Conservation (phyloP, 2,329 filamentous ascomycete species). For the Cordyceps sp. region DNA sequence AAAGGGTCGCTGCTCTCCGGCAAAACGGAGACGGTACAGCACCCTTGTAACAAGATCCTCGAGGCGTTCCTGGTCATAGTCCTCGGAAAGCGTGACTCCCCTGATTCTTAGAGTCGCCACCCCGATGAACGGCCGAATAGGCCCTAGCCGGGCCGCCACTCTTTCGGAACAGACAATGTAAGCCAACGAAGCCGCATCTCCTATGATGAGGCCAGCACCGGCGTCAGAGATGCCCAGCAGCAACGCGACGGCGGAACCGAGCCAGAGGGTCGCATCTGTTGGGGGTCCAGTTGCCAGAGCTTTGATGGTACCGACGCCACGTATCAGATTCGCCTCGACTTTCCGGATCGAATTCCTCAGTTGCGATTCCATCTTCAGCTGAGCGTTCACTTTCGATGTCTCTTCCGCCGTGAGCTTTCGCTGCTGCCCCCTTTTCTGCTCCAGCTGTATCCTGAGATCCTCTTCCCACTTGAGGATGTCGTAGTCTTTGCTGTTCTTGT, state of each 20-base stretch:
- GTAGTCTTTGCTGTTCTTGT: slow-evolving; percentile 90
- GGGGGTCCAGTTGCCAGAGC: slow-evolving; percentile 73
- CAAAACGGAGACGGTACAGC: slow-evolving; percentile 76
- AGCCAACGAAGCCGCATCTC: slow-evolving; percentile 58
- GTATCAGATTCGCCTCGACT: slow-evolving; percentile 54
- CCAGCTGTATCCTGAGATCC: slow-evolving; percentile 71
- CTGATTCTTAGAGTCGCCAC: slow-evolving; percentile 71
- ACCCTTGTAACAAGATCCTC: slow-evolving; percentile 75
- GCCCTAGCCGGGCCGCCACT: slow-evolving; percentile 56
- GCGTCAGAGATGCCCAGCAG: slow-evolving; percentile 61
- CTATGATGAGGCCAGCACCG: slow-evolving; percentile 67
- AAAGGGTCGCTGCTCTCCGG: slow-evolving; percentile 86
- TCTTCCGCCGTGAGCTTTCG: slow-evolving; percentile 88
- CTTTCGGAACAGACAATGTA: slow-evolving; percentile 69
- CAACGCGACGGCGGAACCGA: slow-evolving; percentile 61
- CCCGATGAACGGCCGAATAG: slow-evolving; percentile 68
- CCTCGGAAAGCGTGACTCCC: slow-evolving; percentile 54
- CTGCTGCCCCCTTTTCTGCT: slow-evolving; percentile 81
- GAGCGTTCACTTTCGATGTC: slow-evolving; percentile 74
- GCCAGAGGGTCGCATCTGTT: slow-evolving; percentile 80
- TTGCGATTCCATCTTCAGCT: slow-evolving; percentile 69
- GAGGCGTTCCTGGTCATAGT: slow-evolving; percentile 63
- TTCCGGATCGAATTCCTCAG: slow-evolving; percentile 59
- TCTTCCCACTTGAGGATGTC: slow-evolving; percentile 96
- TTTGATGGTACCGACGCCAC: slow-evolving; percentile 74